Evolutionary conservation across 2,329 filamentous ascomycete genomes (phyloP), one percentile per base, ranked within the genome.

Genomic region (Colletotrichum spaethianum): DNA sequence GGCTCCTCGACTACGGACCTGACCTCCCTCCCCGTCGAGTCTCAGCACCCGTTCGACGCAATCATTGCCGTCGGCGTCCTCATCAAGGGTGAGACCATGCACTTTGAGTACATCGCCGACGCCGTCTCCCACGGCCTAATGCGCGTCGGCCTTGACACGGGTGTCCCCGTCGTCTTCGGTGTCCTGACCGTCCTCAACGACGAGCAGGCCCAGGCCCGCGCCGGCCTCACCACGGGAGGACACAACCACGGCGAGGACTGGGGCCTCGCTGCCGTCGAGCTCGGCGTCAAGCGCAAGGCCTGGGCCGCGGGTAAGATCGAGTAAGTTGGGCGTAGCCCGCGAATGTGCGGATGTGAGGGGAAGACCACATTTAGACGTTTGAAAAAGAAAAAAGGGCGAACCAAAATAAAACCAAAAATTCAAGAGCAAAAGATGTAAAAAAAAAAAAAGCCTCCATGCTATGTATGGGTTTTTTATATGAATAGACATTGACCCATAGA

Each of bases 1-100:
- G 92, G 89, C 76, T 86, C 90, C 73, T 89, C 87, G 31, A 89
- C 93, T 1, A 87, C 92, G 38, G 93, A 97, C 81, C 88, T 95
- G 40, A 86, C 88, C 36, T 83, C 88, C 18, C 80, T 85, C 75
- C 74, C 86, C 26, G 78, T 83, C 3, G 76, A 83, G 3, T 80
- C 82, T n/a, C 84, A 86, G 67, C 90, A 56, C 33, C 53, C 94
- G 26, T 98, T 98, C 78, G 96, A 98, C 80, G 96, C 96, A 74
- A 91, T 99, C 75, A 95, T 99, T 76, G 95, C 96, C 64, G 93
- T 99, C 76, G 96, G 96, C 67, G 95, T 98, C 68, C 90, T 99
- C 73, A 98, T 99, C 86, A 99, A 99, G 87, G 96, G 96, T 81
- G 94, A 97, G 84, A 98, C 96, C 8, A 98, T 98, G 95, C 96